Evolutionary conservation across 139 green algal genomes (phyloP), one percentile per base, ranked within the genome.

Genomic region (Chlorella sp.): DNA sequence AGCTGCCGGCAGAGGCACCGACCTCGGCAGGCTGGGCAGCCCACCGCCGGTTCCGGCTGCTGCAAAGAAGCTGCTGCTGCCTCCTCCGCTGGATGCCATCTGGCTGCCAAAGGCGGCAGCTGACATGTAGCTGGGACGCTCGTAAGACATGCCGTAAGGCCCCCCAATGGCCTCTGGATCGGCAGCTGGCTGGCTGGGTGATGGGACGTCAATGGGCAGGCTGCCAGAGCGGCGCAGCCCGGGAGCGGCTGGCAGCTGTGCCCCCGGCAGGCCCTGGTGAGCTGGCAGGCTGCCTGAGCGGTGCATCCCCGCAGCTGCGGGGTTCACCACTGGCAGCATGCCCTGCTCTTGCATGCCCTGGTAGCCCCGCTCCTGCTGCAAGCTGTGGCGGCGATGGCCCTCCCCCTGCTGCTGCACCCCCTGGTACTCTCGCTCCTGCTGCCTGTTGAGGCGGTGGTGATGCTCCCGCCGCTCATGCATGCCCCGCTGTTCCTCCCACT

Each of bases 171-270:
- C 48, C n/a, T n/a, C n/a, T 57, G 48, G 7, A 5, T 57, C 48
- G 9, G 64, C 64, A 30, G 64, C 64, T 71, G 64, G 64, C 71
- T 28, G 71, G 32, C 71, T 21, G 32, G 34, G n/a, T 3, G 16
- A 21, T 0, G 75, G 75, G 0, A 81, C 18, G 21, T 53, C 36
- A 36, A 81, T 39, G 16, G 75, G 75, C 34, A 28, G 75, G 75
- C 75, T 81, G 75, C 75, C 75, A 53, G 75, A 39, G 75, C 75
- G n/a, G 75, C 37, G n/a, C 75, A 81, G 75, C 75, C n/a, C 75
- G 11, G 32, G 34, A 34, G 36, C 30, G 34, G 71, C 64, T 71
- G 64, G 64, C 64, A 71, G 64, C 21, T 26, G 64, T 14, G 64
- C 71, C 71, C 18, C 11, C 71, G 37, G 71, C 71, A 0, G 15